A percentile compares a stretch with the other conserved stretches of the same genome.
These are phyloP conservation scores for Flaveria bidentis DNA, from an alignment of 129 eudicot species.

Conservation along the genomic window DNA sequence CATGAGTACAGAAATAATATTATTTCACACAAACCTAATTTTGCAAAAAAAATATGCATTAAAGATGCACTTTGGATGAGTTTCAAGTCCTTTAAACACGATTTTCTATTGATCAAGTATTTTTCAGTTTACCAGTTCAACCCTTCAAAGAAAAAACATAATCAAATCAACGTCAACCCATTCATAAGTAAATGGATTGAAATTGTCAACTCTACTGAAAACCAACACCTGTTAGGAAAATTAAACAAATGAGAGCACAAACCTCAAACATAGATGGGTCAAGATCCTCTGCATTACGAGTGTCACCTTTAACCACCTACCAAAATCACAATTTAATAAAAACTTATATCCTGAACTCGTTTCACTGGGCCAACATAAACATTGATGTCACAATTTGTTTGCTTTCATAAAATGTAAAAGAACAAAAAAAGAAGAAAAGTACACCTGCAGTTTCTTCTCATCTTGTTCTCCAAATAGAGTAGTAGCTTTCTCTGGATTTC, in stretches of 20 bases:
- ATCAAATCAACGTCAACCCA: neutral
- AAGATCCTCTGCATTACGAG: slow-evolving; percentile 73
- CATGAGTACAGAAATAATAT: neutral
- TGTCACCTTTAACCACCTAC: slow-evolving; percentile 85
- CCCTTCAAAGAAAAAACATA: neutral
- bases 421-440: neutral
- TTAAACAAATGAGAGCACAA: slow-evolving; percentile 26
- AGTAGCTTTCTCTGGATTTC: slow-evolving; percentile 84
- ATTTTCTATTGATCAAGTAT: neutral
- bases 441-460: slow-evolving; percentile 77
- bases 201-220: neutral
- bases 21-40: neutral
- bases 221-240: neutral
- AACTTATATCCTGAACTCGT: slow-evolving; percentile 24
- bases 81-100: neutral
- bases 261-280: slow-evolving; percentile 90
- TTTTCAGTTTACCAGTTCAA: neutral
- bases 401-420: neutral
- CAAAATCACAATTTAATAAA: slow-evolving; percentile 44
- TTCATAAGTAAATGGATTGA: slow-evolving; percentile 2
- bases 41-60: neutral
- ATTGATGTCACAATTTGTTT: neutral
- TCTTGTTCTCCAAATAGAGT: slow-evolving; percentile 84
- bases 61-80: neutral
- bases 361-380: slow-evolving; percentile 4